Evolutionary conservation across 2,329 filamentous ascomycete genomes (phyloP), one percentile per base, ranked within the genome.

Genomic region (Aspergillus alliaceus): DNA sequence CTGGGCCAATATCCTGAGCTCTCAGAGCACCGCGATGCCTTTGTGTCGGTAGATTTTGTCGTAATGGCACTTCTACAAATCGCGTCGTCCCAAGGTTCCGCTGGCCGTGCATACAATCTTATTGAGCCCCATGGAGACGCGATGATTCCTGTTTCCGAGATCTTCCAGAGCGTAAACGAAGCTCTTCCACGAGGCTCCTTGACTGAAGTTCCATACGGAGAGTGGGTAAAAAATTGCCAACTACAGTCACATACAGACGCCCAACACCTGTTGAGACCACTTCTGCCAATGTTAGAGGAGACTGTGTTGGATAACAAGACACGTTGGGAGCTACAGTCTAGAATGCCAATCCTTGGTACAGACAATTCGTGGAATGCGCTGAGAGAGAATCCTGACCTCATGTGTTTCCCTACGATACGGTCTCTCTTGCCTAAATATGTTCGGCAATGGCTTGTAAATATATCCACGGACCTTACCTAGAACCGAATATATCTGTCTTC

Each of bases 71-170:
- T 54, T 2, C 31, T 62, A 18, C 56, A 47, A 11, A 61, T 62
- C 20, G 54, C 60, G 2, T 18, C 25, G 6, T 48, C 8, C 3
- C 18, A 27, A 8, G n/a, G 31, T 4, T 59, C 49, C 9, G 29
- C 44, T 8, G 46, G 60, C 14, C 59, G 48, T 24, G 60, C 54
- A 8, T 62, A 55, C 20, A 60, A 62, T 7, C 25, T 59, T 15
- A 39, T 60, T 6, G 42, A 53, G 25, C 59, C 53, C 34, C 44
- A 48, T n/a, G 25, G 15, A 11, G 24, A 48, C 7, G 27, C 5
- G 7, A 48, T 48, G 44, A 32, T 24, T 20, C 22, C 27, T 7
- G n/a, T 48, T 6, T 32, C 27, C 1, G 44, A 32, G 5, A 48
- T 48, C 11, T 48, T 48, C 4, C 27, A 48, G 14, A 2, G 27